Evolutionary conservation across 1,139 yeast species (phyloP), one percentile per base, ranked within the genome.

Genomic region (Torulaspora pretoriensis): DNA sequence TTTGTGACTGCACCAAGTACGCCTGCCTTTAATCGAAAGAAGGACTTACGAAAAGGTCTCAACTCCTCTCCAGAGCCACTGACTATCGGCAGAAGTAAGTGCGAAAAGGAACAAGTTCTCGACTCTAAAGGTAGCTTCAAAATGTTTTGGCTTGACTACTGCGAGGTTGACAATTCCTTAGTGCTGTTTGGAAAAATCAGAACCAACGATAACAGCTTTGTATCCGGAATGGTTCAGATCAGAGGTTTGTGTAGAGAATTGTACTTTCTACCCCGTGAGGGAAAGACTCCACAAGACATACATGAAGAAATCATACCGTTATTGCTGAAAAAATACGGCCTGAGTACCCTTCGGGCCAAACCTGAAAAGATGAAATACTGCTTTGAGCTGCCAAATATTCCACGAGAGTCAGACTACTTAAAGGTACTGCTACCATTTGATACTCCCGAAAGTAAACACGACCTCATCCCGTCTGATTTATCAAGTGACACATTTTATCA

Each of bases 81-180:
- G 27, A 33, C 46, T 2, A 45, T 54, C 2, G 70, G 71, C 6
- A 57, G 63, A 30, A 69, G 77, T 37, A 80, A 78, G 53, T 54
- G 78, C 34, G 74, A 73, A 8, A 73, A 73, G 51, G 72, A 70
- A 7, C 68, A 75, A 37, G 65, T 79, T 17, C 62, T 69, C 2
- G 68, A 67, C 14, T 60, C 67, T 3, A 68, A 68, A 2, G 75
- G 72, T 40, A 61, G 74, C 3, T 74, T 89, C 60, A 77, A 78
- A 56, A 81, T 92, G 81, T 92, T 77, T 62, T 94, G 97, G 97
- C 69, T 85, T 31, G 99, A 94, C 63, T 89, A 81, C 63, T 75
- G 85, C 35, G 97, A 92, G 61, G 77, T 83, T 16, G 88, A 83
- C 46, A 75, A 76, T 52, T 68, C 81, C 0, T 68, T 94, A 35